These are phyloP conservation scores for Candida tunisiensis DNA, from an alignment of 1,139 yeast species.

Conservation along the genomic window DNA sequence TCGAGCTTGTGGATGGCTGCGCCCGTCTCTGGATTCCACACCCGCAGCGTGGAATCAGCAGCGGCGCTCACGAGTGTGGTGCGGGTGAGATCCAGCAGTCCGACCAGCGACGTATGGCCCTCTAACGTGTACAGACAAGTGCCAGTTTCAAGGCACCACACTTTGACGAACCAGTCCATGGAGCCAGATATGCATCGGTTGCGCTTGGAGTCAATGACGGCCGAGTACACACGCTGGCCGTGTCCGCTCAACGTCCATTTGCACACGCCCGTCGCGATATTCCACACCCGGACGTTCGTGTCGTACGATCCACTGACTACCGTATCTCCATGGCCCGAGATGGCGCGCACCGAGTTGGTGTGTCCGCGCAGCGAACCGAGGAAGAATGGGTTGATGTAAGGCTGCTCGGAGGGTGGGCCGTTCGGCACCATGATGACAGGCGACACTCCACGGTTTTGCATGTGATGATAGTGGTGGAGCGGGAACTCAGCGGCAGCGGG, in stretches of 20 bases:
- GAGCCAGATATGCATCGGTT: conserved; percentile 83
- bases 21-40: conserved; percentile 84
- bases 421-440: no score
- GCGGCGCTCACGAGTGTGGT: conserved; percentile 88
- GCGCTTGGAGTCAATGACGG: conserved; percentile 60
- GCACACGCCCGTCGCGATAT: conserved; percentile 56
- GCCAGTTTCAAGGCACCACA: conserved; percentile 81
- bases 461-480: no score
- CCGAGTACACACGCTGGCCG: conserved; percentile 72
- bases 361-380: conserved; percentile 74
- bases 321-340: conserved; percentile 71
- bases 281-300: conserved; percentile 87
- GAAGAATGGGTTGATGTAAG: conserved; percentile 41
- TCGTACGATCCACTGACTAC: conserved; percentile 88
- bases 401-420: conserved; percentile 15
- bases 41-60: conserved; percentile 79
- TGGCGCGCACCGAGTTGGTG: conserved; percentile 73
- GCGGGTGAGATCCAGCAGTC: conserved; percentile 62
- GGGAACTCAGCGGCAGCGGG: no score
- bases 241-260: conserved; percentile 68
- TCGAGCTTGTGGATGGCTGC: conserved; percentile 50
- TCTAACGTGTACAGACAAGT: conserved; percentile 45
- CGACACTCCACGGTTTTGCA: no score
- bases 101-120: conserved; percentile 86
- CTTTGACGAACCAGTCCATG: conserved; percentile 74